Evolutionary conservation across 306 rosid species (phyloP), one percentile per base, ranked within the genome.

Genomic region (Corylus heterophylla): DNA sequence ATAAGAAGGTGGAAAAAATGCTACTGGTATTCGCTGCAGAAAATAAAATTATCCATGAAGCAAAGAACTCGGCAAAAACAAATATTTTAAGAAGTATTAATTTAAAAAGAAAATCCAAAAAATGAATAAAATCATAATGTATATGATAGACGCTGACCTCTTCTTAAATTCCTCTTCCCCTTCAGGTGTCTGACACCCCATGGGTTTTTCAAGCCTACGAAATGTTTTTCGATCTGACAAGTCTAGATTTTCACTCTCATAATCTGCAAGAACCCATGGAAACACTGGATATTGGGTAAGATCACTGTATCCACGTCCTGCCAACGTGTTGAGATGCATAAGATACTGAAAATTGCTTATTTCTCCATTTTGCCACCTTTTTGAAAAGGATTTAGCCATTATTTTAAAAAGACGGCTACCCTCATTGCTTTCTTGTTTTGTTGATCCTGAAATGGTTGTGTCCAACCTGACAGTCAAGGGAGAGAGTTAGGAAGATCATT

Each of bases 271-370:
- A 77, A 93, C 93, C 99, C 99, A 96, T 47, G 99, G 99, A 77
- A 96, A 96, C 78, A 96, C 99, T 54, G 99, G 99, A 84, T 93
- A 96, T 76, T 96, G 99, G 66, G 99, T 96, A 79, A 96, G 98
- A 87, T 96, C 99, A 81, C 97, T 96, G 85, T 96, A 96, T 54
- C 99, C 99, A 68, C 99, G 99, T 55, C 99, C 99, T n/a, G 99
- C 99, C 89, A 93, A 90, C 76, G 99, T 96, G 80, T 96, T 96
- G 66, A 96, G 98, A 88, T 93, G 97, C 99, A 96, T 96, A 83
- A 96, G 98, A 86, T 96, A 96, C 76, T 96, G 99, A 80, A 96
- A 96, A 80, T 96, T 96, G 93, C 96, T 96, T 77, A 93, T 96
- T 85, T 96, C 99, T 75, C 99, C 99, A 87, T 74, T 93, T 79